Base-by-base conservation (phyloP, 352 stramenopile species). In the Phytophthora constricta region DNA sequence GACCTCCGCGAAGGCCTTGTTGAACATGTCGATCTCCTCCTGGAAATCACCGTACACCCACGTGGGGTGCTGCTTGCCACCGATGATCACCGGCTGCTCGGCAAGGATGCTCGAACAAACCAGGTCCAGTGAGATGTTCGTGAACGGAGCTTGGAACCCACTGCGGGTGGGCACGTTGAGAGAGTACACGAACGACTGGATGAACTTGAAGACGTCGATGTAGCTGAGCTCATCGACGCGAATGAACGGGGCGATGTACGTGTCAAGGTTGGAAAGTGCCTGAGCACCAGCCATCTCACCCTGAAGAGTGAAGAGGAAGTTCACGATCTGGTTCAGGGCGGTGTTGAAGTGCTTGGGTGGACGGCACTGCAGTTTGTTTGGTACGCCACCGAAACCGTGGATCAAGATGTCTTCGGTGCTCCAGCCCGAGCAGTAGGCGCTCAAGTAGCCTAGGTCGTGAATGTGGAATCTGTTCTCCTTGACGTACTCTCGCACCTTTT, bases 401-500 rank as follows among this genome's bases (percentile, higher is more conserved):
- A 71, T 57, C 42, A 75, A 28, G n/a, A 75, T 66, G 27, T 75
- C 62, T n/a, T 71, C 67, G 1, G 62, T 71, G 67, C 62, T 75
- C 67, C 67, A 75, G 1, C 67, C 67, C 1, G 67, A 75, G 37
- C 67, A 75, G 45, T 75, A 75, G 14, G 67, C 62, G 23, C 67
- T 75, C 23, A 75, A 26, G 23, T 75, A 71, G 13, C 67, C 67
- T 14, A 75, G 45, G 22, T 75, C 67, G 45, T 75, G 67, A 45
- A 75, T 75, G 27, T 75, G 67, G 62, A 75, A 75, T 33, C 67
- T 55, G 37, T 75, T 75, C 46, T 75, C 62, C 54, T 66, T 66
- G 50, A 70, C 67, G 22, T 49, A 71, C 43, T 67, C 41, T 2
- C 67, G 61, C 4, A 75, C 57, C 25, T 70, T 59, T 14, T 67